phyloP scores from a whole-genome alignment of 441 rosid species.

The Syzygium syzygioides region DNA sequence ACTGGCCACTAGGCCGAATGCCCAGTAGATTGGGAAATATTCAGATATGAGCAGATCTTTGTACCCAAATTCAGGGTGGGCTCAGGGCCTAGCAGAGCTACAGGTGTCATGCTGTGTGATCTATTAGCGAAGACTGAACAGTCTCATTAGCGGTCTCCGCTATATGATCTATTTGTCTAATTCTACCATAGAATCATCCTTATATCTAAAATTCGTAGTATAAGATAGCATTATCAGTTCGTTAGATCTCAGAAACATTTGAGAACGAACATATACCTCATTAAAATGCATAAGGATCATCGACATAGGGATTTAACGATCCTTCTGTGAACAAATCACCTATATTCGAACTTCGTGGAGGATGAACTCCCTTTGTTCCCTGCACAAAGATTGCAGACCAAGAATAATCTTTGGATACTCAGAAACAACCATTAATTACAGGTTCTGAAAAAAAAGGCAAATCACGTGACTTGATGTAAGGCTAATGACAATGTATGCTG shows the following conservation, averaged over 20 bases:
- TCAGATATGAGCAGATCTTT: neutral
- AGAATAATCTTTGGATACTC: neutral
- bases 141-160: neutral
- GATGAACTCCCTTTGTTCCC: slow-evolving; percentile 32
- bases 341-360: slow-evolving; percentile 51
- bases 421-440: neutral
- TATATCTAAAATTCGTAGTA: neutral
- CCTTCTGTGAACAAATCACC: slow-evolving; percentile 96
- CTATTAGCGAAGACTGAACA: neutral
- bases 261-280: slow-evolving; percentile 16
- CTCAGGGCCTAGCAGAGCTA: neutral
- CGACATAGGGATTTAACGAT: slow-evolving; percentile 74
- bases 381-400: slow-evolving; percentile 16
- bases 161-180: neutral
- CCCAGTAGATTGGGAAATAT: neutral
- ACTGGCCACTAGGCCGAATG: neutral
- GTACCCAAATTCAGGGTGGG: neutral
- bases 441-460: neutral
- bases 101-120: neutral
- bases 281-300: slow-evolving; percentile 85
- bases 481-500: neutral
- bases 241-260: neutral
- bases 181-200: neutral
- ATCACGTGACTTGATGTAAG: neutral
- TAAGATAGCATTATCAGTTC: neutral